These are phyloP conservation scores for Neurospora crassa DNA, from an alignment of 2,329 filamentous ascomycete species.

Conservation along the genomic window DNA sequence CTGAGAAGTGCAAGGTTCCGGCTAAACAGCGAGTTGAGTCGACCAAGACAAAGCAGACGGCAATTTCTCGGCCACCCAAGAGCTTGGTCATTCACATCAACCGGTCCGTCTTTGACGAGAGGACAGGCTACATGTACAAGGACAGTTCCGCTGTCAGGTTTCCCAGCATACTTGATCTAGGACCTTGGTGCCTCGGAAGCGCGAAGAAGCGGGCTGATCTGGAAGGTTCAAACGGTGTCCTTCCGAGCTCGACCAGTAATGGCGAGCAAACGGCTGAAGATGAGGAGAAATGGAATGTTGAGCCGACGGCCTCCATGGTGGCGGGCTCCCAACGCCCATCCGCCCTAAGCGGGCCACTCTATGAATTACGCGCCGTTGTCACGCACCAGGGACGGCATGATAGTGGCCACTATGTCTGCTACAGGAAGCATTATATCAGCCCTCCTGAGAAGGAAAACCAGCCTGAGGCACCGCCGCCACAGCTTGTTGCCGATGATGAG, in stretches of 20 bases:
- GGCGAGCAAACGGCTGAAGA: conserved; percentile 11
- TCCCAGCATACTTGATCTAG: conserved; percentile 63
- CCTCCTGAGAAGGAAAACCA: conserved; percentile 6
- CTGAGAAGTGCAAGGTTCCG: conserved; percentile 54
- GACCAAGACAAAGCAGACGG: conserved; percentile 84
- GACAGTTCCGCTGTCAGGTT: conserved; percentile 75
- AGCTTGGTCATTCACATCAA: conserved; percentile 84
- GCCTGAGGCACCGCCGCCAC: conserved; percentile 9
- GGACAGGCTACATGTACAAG: conserved; percentile 69
- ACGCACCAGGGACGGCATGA: conserved; percentile 88
- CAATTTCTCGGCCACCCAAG: conserved; percentile 72
- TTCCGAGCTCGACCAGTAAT: neutral
- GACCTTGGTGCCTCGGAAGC: conserved; percentile 75
- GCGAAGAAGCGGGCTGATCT: conserved; percentile 20
- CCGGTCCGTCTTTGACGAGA: conserved; percentile 80
- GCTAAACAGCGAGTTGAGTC: conserved; percentile 60
- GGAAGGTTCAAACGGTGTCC: neutral
- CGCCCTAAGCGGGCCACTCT: conserved; percentile 49
- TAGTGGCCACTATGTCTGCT: conserved; percentile 93
- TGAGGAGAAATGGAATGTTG: conserved; percentile 59
- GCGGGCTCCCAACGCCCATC: conserved; percentile 42
- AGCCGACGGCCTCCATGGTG: conserved; percentile 66
- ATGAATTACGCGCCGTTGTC: conserved; percentile 73
- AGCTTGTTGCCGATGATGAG: conserved; percentile 20
- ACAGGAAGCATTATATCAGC: conserved; percentile 54